These are phyloP conservation scores for Gyromitra esculenta DNA, from an alignment of 2,329 filamentous ascomycete species.

Conservation along the genomic window DNA sequence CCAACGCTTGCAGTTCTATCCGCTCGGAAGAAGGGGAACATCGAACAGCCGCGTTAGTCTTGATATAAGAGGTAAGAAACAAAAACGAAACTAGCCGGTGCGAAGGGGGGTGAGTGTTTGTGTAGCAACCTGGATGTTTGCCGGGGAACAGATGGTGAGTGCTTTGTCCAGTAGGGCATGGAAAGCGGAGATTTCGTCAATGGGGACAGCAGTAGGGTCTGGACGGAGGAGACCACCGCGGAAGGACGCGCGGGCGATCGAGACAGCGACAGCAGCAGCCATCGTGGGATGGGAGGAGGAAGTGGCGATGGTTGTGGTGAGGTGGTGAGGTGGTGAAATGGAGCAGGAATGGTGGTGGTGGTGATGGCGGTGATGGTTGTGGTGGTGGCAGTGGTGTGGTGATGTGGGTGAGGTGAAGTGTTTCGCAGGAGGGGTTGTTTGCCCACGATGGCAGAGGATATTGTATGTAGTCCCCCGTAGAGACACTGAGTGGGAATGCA, in stretches of 20 bases:
- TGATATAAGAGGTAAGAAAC: constrained; percentile 47
- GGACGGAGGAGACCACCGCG: constrained; percentile 76
- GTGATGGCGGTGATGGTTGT: background rate
- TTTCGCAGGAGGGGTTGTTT: background rate
- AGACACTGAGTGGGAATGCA: background rate
- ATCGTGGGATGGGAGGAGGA: constrained; percentile 17
- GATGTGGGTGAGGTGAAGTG: constrained; percentile 27
- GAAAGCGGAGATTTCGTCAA: constrained; percentile 75
- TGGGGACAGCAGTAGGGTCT: constrained; percentile 75
- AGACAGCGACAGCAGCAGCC: constrained; percentile 67
- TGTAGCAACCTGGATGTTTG: constrained; percentile 84
- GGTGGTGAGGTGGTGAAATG: background rate
- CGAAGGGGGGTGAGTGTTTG: constrained; percentile 48
- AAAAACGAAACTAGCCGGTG: constrained; percentile 44
- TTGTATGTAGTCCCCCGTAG: background rate
- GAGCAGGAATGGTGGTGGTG: background rate
- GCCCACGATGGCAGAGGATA: background rate
- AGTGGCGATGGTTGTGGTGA: background rate
- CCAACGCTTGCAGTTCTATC: constrained; percentile 89
- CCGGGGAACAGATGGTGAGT: constrained; percentile 76
- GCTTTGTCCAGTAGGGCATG: constrained; percentile 72
- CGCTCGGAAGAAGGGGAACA: constrained; percentile 31
- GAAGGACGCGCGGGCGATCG: constrained; percentile 82
- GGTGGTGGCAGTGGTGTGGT: background rate
- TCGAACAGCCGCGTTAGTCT: constrained; percentile 44